These are phyloP conservation scores for Ormosia semicastrata DNA, from an alignment of 306 rosid genomes.

Conservation along the genomic window DNA sequence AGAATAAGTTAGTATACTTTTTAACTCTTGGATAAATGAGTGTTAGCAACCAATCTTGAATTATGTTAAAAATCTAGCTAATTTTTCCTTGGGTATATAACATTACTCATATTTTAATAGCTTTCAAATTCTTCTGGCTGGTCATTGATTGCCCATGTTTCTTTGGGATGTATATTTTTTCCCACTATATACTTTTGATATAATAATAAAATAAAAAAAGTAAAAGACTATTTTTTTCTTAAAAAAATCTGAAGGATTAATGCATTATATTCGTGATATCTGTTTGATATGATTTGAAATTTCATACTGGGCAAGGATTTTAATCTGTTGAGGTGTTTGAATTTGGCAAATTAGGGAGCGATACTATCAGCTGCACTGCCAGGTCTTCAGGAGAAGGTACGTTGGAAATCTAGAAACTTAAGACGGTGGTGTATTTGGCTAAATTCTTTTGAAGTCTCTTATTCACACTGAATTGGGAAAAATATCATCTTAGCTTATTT, in stretches of 20 bases:
- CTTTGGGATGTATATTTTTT: not conserved
- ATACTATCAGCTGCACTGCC: conserved; percentile 62
- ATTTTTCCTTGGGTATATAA: too few species aligned
- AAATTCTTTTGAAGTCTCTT: not conserved
- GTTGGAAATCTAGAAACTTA: not conserved
- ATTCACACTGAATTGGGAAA: not conserved
- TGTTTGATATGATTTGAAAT: not conserved
- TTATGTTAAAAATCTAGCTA: too few species aligned
- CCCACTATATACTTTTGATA: too few species aligned
- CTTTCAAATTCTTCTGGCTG: not conserved
- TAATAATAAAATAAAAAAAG: too few species aligned
- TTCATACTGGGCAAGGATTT: not conserved
- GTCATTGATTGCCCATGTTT: not conserved
- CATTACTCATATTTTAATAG: too few species aligned
- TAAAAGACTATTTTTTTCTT: not conserved
- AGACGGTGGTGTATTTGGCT: not conserved
- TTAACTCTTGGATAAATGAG: too few species aligned
- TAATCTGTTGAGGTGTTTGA: not conserved
- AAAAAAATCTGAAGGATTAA: not conserved
- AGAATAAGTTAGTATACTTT: too few species aligned
- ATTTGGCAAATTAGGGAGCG: conserved; percentile 62
- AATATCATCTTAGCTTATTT: too few species aligned
- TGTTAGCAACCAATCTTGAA: too few species aligned
- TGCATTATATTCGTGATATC: not conserved
- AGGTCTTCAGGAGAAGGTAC: conserved; percentile 78